These are phyloP conservation scores for Porodaedalea pini DNA, from an alignment of 1,284 basidiomycete genomes.

Conservation along the genomic window DNA sequence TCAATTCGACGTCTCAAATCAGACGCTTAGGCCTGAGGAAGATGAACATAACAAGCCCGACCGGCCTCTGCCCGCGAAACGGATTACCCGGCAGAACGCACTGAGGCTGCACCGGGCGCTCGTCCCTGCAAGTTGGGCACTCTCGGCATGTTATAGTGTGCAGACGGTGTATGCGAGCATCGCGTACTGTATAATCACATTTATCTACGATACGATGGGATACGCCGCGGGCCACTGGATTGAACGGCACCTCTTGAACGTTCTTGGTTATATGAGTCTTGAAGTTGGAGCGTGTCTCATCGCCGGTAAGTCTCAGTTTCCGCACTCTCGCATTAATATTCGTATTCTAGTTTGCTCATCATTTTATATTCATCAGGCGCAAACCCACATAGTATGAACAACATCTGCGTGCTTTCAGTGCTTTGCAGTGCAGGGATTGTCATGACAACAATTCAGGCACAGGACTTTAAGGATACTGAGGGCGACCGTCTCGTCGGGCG, in stretches of 20 bases:
- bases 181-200: conserved; percentile 20
- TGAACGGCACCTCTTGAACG: conserved; percentile 31
- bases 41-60: conserved; percentile 35
- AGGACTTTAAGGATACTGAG: conserved; percentile 40
- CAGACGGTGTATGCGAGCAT: conserved; percentile 25
- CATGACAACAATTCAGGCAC: conserved; percentile 37
- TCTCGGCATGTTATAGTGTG: conserved; percentile 28
- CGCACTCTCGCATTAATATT: neutral
- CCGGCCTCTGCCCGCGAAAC: conserved; percentile 35
- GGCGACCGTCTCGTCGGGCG: conserved; percentile 38
- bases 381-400: conserved; percentile 12
- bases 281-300: conserved; percentile 33
- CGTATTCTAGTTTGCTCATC: neutral
- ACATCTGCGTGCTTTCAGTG: conserved; percentile 20
- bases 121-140: conserved; percentile 34
- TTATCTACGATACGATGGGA: conserved; percentile 30
- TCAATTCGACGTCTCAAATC: conserved; percentile 41
- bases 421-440: conserved; percentile 30
- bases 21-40: conserved; percentile 31
- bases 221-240: conserved; percentile 25
- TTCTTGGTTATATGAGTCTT: conserved; percentile 30
- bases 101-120: conserved; percentile 32
- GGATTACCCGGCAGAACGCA: conserved; percentile 27
- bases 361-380: conserved; percentile 14
- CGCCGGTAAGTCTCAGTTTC: conserved; percentile 27